phyloP scores from a whole-genome alignment of 164 flowering plant genomes.

The Vitis rupestris region DNA sequence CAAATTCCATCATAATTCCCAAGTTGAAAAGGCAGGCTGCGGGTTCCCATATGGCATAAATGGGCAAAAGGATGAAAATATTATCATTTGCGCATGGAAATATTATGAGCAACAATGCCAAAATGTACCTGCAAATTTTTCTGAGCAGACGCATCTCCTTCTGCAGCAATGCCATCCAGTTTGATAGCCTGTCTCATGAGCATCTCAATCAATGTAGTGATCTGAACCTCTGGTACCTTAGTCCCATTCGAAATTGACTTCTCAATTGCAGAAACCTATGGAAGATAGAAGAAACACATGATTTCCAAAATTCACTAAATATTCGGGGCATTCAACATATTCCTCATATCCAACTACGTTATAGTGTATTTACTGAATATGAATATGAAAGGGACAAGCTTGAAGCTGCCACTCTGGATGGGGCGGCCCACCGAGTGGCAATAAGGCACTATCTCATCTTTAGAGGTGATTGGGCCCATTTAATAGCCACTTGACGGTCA shows the following conservation, averaged over 20 bases:
- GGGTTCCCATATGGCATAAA: background rate
- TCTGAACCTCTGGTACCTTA: constrained; percentile 67
- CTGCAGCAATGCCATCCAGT: constrained; percentile 49
- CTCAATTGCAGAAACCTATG: constrained; percentile 54
- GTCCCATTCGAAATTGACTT: constrained; percentile 49
- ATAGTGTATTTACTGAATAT: no score
- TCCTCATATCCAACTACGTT: no score
- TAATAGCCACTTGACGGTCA: constrained; percentile 1
- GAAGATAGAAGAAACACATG: background rate
- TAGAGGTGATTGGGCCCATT: background rate
- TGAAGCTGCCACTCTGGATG: no score
- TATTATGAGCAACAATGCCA: no score
- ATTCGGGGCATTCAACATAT: no score
- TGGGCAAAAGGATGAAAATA: no score
- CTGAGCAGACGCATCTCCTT: constrained; percentile 49
- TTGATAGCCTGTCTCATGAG: constrained; percentile 72
- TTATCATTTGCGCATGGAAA: no score
- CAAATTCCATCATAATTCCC: background rate
- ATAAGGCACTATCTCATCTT: no score
- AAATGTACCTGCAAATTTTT: constrained; percentile 46
- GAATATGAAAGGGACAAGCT: no score
- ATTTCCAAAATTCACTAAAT: no score
- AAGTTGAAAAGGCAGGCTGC: background rate
- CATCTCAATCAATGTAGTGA: constrained; percentile 71
- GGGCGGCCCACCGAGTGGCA: no score